Percentiles rank a stretch among this genome's conserved stretches.
Conservation (phyloP, 2,329 filamentous ascomycete species). For the Hypoxylon sp. region DNA sequence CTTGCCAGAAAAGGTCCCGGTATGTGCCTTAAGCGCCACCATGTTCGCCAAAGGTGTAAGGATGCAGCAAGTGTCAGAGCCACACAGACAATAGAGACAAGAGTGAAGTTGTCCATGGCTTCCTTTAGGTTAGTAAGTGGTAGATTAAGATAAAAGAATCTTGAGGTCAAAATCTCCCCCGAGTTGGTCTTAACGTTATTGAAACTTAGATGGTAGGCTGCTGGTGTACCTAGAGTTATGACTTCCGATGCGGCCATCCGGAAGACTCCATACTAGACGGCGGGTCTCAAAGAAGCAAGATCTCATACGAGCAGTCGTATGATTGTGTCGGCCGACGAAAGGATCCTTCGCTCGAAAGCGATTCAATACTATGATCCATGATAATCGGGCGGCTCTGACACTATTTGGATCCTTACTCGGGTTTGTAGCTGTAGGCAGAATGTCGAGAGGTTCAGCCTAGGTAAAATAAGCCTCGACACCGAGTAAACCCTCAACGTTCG, state of each 20-base stretch:
- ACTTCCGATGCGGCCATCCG: neutral
- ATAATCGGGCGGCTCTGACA: neutral
- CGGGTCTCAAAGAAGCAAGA: neutral
- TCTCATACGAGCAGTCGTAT: neutral
- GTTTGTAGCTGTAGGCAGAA: constrained; percentile 1
- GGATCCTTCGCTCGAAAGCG: neutral
- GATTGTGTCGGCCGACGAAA: neutral
- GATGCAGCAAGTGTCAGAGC: constrained; percentile 11
- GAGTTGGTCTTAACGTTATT: neutral
- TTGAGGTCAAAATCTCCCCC: neutral
- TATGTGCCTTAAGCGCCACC: constrained; percentile 43
- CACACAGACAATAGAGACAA: neutral
- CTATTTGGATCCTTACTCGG: constrained; percentile 5
- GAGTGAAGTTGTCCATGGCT: constrained; percentile 7
- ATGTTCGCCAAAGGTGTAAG: constrained; percentile 26
- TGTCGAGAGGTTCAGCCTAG: neutral
- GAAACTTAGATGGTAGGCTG: neutral
- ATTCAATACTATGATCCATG: neutral
- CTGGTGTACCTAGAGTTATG: neutral
- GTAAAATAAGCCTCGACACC: constrained; percentile 7
- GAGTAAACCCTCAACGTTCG: constrained; percentile 9
- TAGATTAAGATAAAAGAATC: neutral
- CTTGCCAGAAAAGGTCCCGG: constrained; percentile 45
- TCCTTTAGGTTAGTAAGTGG: neutral
- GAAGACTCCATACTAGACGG: neutral